Percentiles rank a stretch among this genome's conserved stretches.
phyloP scores from a whole-genome alignment of 345 rosid genomes.

The Eucalyptus sp. region DNA sequence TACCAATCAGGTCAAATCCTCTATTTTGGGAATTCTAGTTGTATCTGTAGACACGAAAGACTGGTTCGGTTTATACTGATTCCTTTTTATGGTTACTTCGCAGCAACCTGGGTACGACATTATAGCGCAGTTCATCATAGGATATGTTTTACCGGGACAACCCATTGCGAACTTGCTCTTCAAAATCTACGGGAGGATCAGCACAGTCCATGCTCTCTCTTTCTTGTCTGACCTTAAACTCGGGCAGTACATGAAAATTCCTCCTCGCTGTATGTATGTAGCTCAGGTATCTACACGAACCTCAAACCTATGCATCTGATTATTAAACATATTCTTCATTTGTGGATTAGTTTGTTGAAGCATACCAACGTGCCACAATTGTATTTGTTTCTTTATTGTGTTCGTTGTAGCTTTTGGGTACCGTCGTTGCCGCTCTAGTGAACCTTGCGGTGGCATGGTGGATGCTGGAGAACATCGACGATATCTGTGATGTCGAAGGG shows the following conservation, averaged over 20 bases:
- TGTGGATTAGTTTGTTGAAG: not conserved
- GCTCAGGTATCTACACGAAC: conserved; percentile 50
- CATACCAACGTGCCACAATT: not conserved
- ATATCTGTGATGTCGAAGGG: conserved; percentile 71
- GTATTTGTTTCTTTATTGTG: not conserved
- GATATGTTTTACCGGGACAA: conserved; percentile 79
- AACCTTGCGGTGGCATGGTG: conserved; percentile 99
- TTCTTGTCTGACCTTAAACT: conserved; percentile 97
- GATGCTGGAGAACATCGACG: conserved; percentile 85
- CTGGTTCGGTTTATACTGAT: not conserved
- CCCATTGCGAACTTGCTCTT: conserved; percentile 93
- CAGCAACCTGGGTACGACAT: conserved; percentile 99
- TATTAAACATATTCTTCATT: not conserved
- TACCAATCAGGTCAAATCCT: conserved; percentile 66
- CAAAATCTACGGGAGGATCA: conserved; percentile 94
- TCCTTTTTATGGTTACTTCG: not conserved
- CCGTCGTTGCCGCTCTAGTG: conserved; percentile 62
- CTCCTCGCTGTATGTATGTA: conserved; percentile 92
- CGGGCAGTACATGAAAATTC: conserved; percentile 98
- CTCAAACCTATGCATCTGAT: not conserved
- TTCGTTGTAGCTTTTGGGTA: conserved; percentile 57
- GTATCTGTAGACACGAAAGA: not conserved
- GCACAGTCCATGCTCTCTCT: conserved; percentile 92
- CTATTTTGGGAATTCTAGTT: not conserved
- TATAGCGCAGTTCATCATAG: conserved; percentile 94